phyloP scores from a whole-genome alignment of 345 rosid species.

The Trapa incisa region DNA sequence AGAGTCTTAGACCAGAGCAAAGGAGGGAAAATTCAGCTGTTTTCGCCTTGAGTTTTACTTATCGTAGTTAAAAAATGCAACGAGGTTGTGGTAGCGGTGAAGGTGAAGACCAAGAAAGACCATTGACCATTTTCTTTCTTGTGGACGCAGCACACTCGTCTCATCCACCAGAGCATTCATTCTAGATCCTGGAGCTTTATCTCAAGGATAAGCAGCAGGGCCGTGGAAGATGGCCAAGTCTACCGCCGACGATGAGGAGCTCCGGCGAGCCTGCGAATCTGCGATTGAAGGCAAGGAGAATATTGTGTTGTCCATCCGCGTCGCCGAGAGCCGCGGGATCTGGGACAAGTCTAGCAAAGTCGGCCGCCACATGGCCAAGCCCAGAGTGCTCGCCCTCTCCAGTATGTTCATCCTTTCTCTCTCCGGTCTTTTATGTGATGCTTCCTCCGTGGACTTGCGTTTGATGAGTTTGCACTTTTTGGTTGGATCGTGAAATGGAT shows the following conservation, averaged over 20 bases:
- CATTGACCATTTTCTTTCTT: no score
- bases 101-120: no score
- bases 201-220: neutral
- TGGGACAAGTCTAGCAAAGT: conserved; percentile 92
- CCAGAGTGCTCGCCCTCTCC: conserved; percentile 88
- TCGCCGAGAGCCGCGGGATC: conserved; percentile 81
- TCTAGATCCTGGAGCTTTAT: no score
- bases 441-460: neutral
- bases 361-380: conserved; percentile 94
- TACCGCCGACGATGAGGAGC: conserved; percentile 91
- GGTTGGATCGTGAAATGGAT: neutral
- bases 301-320: conserved; percentile 87
- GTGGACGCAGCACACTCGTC: no score
- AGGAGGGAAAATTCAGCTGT: no score
- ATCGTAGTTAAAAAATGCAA: no score
- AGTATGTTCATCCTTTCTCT: conserved; percentile 23
- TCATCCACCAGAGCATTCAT: no score
- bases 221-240: conserved; percentile 69
- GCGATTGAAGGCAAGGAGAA: conserved; percentile 89
- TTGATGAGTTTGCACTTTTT: neutral
- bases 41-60: no score
- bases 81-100: no score
- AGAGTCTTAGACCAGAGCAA: no score
- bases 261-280: conserved; percentile 83
- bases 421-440: neutral